Base-by-base conservation (phyloP, 345 rosid genomes). In the Gossypium herbaceum region DNA sequence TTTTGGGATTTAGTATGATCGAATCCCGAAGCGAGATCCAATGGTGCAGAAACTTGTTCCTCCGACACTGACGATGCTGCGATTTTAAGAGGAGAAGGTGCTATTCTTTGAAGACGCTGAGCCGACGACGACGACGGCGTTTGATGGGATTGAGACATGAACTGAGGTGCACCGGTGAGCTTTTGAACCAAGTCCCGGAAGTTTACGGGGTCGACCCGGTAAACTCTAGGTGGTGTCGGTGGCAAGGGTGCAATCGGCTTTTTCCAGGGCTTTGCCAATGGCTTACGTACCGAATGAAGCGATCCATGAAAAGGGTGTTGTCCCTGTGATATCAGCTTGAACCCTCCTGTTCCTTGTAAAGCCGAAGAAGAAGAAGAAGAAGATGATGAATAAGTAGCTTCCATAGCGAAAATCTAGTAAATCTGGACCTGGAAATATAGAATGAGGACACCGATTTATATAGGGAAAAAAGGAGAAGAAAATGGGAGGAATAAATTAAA, bases 181-280 rank as follows among this genome's bases (percentile, higher is more conserved):
- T 82, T 85, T 82, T 92, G 97, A 70, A 94, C 98, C 84, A 94
- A 86, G 55, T 86, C 93, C 73, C 89, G 79, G 86, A 94, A 94
- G 80, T 94, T 84, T 4, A 82, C 68, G 48, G 97, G 88, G 17
- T 92, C 92, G 8, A 94, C 98, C 77, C 73, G 81, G 91, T 94
- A 94, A n/a, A 94, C 88, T 62, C 80, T 86, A 0, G 97, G 88
- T 12, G 87, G 86, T 66, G 78, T 85, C 12, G 94, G 90, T 29
- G 92, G 90, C 68, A 84, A 72, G 12, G 90, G 93, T 7, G 90
- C 91, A 25, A 87, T 81, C 0, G 88, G 91, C 78, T 87, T 88
- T 84, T 84, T 92, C 83, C 86, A 71, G 4, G 91, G 86, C 77
- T 94, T 94, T 25, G 82, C 4, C 11, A 85, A 78, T 7, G 84